Evolutionary conservation across 768 basidiomycete species (phyloP).

Genomic region (Kwoniella sp.): DNA sequence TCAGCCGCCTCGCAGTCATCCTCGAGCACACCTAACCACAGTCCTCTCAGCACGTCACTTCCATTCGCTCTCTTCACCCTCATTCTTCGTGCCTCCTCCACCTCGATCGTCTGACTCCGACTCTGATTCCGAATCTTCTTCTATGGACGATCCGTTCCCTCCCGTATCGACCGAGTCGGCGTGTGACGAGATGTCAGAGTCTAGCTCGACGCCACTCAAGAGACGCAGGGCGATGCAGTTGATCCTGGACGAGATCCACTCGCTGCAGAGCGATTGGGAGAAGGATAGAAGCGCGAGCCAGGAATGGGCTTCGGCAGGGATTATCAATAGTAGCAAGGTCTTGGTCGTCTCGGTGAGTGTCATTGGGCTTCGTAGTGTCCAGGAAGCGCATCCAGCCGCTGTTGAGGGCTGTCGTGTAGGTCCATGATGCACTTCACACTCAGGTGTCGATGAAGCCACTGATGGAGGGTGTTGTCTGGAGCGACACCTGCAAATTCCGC

Average conservation of each 20-base stretch:
- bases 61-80: slow-evolving; percentile 46
- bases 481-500: too few relatives aligned
- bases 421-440: too few relatives aligned
- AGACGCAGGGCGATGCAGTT: slow-evolving; percentile 45
- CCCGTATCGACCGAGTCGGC: slow-evolving; percentile 15
- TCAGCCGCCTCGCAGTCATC: slow-evolving; percentile 17
- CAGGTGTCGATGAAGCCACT: too few relatives aligned
- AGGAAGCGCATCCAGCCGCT: too few relatives aligned
- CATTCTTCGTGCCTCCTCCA: slow-evolving; percentile 30
- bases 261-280: slow-evolving; percentile 44
- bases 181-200: slow-evolving; percentile 20
- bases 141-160: slow-evolving; percentile 21
- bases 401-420: too few relatives aligned
- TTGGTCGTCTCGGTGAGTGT: slow-evolving; percentile 52
- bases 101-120: slow-evolving; percentile 1
- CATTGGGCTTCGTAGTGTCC: not conserved
- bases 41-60: slow-evolving; percentile 50
- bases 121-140: too few relatives aligned
- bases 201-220: slow-evolving; percentile 20
- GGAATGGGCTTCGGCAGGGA: slow-evolving; percentile 52
- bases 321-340: slow-evolving; percentile 52
- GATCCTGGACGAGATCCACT: slow-evolving; percentile 49
- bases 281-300: slow-evolving; percentile 20
- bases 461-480: too few relatives aligned
- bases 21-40: slow-evolving; percentile 35